A percentile compares a stretch with the other conserved stretches of the same genome.
These are phyloP conservation scores for Onygenales sp. DNA, from an alignment of 2,329 filamentous ascomycete genomes.

Conservation along the genomic window DNA sequence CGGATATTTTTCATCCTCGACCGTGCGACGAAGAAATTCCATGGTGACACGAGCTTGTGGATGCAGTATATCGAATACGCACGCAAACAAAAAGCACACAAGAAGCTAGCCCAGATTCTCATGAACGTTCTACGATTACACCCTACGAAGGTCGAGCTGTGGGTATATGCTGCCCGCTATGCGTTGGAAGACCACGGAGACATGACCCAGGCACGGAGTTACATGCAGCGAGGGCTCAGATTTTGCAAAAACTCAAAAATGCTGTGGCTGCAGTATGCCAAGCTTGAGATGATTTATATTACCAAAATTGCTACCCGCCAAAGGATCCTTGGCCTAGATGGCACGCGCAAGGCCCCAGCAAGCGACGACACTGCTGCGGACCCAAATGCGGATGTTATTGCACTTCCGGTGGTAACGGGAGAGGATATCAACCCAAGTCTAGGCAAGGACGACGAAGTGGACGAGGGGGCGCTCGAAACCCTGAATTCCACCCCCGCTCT, in stretches of 20 bases:
- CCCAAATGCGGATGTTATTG: constrained; percentile 47
- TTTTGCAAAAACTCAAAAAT: constrained; percentile 70
- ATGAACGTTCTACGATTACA: constrained; percentile 71
- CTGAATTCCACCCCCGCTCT: constrained; percentile 67
- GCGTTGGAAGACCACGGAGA: constrained; percentile 71
- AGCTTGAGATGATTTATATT: constrained; percentile 87
- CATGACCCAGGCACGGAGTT: constrained; percentile 73
- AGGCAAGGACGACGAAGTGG: constrained; percentile 43
- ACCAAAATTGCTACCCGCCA: constrained; percentile 68
- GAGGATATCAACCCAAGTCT: constrained; percentile 51
- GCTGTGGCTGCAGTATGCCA: constrained; percentile 84
- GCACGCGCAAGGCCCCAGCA: constrained; percentile 29
- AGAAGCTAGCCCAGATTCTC: constrained; percentile 51
- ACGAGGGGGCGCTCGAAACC: constrained; percentile 51
- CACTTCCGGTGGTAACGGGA: constrained; percentile 49
- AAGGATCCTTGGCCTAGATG: constrained; percentile 55
- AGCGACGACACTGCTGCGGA: constrained; percentile 30
- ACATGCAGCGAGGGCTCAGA: constrained; percentile 80
- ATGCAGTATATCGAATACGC: constrained; percentile 81
- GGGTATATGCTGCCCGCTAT: constrained; percentile 73
- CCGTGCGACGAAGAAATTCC: constrained; percentile 73
- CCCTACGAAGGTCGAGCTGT: constrained; percentile 71
- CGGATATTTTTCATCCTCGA: constrained; percentile 86
- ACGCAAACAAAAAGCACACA: constrained; percentile 54
- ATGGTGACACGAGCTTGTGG: constrained; percentile 74